Evolutionary conservation across 805 yeast genomes (phyloP).

Genomic region (Grigorovia jiainica): DNA sequence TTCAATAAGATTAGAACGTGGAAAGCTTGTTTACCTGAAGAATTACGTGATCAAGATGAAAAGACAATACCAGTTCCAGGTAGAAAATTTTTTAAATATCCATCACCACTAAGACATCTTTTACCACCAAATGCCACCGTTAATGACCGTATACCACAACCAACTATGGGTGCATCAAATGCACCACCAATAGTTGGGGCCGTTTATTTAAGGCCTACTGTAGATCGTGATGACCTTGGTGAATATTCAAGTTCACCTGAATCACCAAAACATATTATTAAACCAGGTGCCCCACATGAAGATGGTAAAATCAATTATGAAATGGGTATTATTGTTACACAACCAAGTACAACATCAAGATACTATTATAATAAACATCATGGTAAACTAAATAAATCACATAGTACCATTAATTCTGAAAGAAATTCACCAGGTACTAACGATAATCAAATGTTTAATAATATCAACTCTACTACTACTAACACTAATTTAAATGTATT

Average conservation of each 20-base stretch:
- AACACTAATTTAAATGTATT: background rate
- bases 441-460: background rate
- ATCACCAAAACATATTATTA: constrained; percentile 35
- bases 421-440: background rate
- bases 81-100: constrained; percentile 60
- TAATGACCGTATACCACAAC: constrained; percentile 70
- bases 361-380: constrained; percentile 7
- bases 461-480: background rate
- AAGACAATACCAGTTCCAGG: constrained; percentile 63
- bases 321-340: constrained; percentile 23
- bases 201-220: constrained; percentile 69
- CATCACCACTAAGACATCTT: constrained; percentile 75
- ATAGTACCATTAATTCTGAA: background rate
- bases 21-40: constrained; percentile 98
- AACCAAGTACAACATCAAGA: constrained; percentile 13
- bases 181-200: constrained; percentile 93
- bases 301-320: constrained; percentile 28
- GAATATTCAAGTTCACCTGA: constrained; percentile 49
- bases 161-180: constrained; percentile 67
- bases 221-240: constrained; percentile 75
- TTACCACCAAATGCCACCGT: constrained; percentile 69
- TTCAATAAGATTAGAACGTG: constrained; percentile 95
- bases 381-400: constrained; percentile 10
- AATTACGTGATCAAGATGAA: constrained; percentile 76
- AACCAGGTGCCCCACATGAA: constrained; percentile 35